Base-by-base conservation (phyloP, 306 rosid genomes). In the Canavalia gladiata region DNA sequence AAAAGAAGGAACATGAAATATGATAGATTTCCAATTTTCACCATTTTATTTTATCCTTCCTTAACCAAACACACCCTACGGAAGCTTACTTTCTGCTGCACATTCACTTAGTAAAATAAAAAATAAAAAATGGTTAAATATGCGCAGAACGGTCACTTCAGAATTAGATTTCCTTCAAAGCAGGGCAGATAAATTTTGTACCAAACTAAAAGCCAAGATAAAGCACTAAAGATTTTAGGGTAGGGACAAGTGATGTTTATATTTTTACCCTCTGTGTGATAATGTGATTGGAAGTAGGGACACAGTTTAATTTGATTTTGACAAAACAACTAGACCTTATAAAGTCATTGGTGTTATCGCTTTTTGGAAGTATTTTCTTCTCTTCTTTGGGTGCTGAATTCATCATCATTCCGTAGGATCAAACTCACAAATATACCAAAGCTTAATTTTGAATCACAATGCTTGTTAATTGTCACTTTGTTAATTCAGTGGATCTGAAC, bases 401-500 rank as follows among this genome's bases (percentile, higher is more conserved):
- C 50, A 25, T 72, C 54, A 72, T 78, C 83, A 51, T 66, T 84
- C 57, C 31, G 76, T 73, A 45, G 83, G 79, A 77, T 37, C 78
- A 72, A 77, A 43, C 70, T 70, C 78, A 70, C 3, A 45, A 62
- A 56, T 35, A 33, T 25, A 72, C 62, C 28, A 62, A 62, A 35
- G 41, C 46, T 30, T 41, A 49, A 65, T 51, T 85, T 28, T 42
- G 74, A 79, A 68, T 79, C 47, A 79, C 69, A 75, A 10, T 70
- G 72, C 5, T 58, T 63, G 75, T 54, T 41, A 51, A 28, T 70
- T 81, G 76, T 71, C 59, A 55, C 30, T 43, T 54, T 45, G 81
- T 47, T 60, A 45, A 55, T 63, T 74, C 47, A 82, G 78, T 78
- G 86, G 84, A 76, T 72, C 47, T 78, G 42, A 74, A 82, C 78